Percentiles rank a stretch among this genome's conserved stretches.
Conservation (phyloP, 139 green algal species). For the Chlorella sorokiniana region DNA sequence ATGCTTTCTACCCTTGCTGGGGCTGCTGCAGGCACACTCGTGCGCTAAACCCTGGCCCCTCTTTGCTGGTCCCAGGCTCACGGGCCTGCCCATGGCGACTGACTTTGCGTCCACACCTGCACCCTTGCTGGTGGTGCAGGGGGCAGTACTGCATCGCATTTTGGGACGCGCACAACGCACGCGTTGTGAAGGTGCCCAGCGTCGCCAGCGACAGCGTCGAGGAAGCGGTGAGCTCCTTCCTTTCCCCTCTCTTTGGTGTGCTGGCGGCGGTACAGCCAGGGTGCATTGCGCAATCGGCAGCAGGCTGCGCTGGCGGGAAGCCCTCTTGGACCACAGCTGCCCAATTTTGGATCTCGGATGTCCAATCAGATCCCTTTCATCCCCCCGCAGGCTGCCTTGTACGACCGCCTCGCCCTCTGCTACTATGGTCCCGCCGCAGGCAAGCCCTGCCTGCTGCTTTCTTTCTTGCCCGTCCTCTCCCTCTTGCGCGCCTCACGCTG, state of each 20-base stretch:
- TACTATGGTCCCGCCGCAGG: constrained; percentile 21
- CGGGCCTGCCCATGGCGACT: no score
- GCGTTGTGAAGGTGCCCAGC: background rate
- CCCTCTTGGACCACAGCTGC: no score
- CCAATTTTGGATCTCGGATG: no score
- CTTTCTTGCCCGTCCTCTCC: background rate
- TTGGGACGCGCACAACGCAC: background rate
- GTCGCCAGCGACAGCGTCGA: background rate
- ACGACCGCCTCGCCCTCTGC: constrained; percentile 21
- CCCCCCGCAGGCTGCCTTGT: constrained; percentile 10
- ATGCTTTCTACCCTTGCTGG: background rate
- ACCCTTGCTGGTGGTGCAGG: background rate
- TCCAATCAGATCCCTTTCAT: background rate
- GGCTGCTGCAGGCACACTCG: background rate
- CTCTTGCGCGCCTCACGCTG: background rate
- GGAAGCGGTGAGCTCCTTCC: background rate
- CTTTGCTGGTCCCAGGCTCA: no score
- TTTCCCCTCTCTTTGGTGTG: background rate
- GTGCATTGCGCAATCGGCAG: no score
- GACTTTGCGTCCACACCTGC: background rate
- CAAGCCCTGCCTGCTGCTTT: background rate
- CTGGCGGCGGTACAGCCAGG: no score
- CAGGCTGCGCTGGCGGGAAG: no score
- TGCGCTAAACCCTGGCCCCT: background rate
- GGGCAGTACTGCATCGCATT: background rate